These are phyloP conservation scores for Gossypium gossypioides DNA, from an alignment of 441 rosid genomes.

Conservation along the genomic window DNA sequence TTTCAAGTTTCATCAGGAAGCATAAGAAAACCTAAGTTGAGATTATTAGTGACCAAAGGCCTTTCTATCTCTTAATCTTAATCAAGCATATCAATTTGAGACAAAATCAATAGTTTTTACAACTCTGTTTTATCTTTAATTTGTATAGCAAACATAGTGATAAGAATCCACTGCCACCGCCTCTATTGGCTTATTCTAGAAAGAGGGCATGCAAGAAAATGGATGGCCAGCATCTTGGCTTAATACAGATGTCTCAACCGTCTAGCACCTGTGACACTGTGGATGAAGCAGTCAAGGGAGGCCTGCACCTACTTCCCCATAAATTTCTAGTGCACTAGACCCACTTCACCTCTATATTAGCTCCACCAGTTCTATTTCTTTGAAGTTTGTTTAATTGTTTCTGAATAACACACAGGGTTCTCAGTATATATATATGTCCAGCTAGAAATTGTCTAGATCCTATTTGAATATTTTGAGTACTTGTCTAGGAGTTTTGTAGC, in stretches of 20 bases:
- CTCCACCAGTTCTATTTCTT: background rate
- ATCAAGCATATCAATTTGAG: background rate
- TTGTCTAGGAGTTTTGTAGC: background rate
- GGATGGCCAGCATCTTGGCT: background rate
- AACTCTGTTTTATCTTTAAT: background rate
- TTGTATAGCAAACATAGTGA: background rate
- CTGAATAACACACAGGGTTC: background rate
- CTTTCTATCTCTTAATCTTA: background rate
- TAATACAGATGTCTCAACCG: background rate
- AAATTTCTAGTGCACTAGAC: background rate
- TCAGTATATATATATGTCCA: background rate
- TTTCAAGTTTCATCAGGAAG: constrained; percentile 2
- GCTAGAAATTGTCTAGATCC: background rate
- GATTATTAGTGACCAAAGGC: background rate
- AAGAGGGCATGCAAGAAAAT: background rate
- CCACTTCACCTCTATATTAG: background rate
- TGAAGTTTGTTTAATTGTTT: background rate
- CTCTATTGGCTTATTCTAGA: background rate
- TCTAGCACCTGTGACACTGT: background rate
- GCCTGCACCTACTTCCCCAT: background rate
- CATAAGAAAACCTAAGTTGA: background rate
- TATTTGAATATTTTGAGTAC: background rate
- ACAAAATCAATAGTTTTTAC: constrained; percentile 2
- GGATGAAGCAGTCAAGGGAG: background rate
- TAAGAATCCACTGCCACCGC: background rate